phyloP scores from a whole-genome alignment of 108 stramenopile genomes.

The Pseudonitzschia delicatissima region DNA sequence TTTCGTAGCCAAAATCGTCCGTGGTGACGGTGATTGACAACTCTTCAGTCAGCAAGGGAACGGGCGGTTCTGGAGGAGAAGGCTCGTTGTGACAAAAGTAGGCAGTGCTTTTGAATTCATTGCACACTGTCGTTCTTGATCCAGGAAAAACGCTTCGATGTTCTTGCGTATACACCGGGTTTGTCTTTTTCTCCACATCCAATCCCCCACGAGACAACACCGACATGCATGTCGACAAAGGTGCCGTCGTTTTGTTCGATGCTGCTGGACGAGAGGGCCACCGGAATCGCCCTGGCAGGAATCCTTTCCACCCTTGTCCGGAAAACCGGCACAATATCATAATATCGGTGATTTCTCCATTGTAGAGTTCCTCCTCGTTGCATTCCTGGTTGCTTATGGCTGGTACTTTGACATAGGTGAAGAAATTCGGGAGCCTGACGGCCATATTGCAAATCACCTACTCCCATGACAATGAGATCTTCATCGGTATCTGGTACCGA shows the following conservation, averaged over 20 bases:
- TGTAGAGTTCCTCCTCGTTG: background rate
- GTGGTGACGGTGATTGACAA: background rate
- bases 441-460: background rate
- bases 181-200: constrained; percentile 31
- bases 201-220: constrained; percentile 44
- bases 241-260: background rate
- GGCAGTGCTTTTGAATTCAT: background rate
- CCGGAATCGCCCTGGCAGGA: constrained; percentile 62
- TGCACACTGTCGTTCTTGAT: constrained; percentile 28
- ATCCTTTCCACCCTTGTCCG: constrained; percentile 22
- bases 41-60: no score
- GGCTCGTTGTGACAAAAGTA: background rate
- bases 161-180: constrained; percentile 37
- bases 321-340: background rate
- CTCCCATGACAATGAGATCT: background rate
- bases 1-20: background rate
- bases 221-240: constrained; percentile 20
- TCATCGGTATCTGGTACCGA: background rate
- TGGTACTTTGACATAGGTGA: background rate
- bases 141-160: constrained; percentile 10
- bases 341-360: background rate
- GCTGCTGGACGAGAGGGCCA: constrained; percentile 32
- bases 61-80: background rate
- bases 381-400: background rate
- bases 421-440: background rate